Evolutionary conservation across 306 rosid species (phyloP), one percentile per base, ranked within the genome.

Genomic region (Malus sieversii): DNA sequence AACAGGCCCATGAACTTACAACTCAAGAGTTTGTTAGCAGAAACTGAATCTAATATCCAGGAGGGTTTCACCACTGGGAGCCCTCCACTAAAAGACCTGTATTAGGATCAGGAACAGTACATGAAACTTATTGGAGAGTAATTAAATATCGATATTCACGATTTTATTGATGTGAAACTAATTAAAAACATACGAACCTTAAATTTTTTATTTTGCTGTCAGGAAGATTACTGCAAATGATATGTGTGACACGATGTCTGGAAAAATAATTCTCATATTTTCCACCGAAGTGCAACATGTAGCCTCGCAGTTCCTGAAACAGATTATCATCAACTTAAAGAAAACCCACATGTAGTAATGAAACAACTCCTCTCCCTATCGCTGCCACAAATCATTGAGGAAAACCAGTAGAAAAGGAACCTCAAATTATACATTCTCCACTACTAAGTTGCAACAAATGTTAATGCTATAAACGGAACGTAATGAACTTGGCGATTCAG

Each of bases 261-360:
- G 96, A 88, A 89, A 92, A 94, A 85, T 94, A 94, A 75, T 94
- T 94, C 87, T 94, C 93, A 77, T 87, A 87, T 83, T 85, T 83
- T 73, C 98, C 96, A 81, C 97, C 98, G 74, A 84, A 82, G 76
- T 87, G 86, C 70, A 89, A 58, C 98, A 92, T 94, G 85, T 81
- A 94, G 61, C 87, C 81, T 38, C 93, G 88, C 85, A 94, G 81
- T 81, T 94, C 96, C 98, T 94, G 84, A 77, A 90, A 80, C 66
- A 81, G 59, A 48, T 68, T 61, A 35, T 33, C 23, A 79, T 62
- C 0, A 77, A 25, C 53, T 46, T 7, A 46, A 48, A 18, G 35
- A 75, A 78, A 58, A 27, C n/a, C 66, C 65, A 23, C 20, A 29
- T 48, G 55, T 48, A 48, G 55, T 48, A 16, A 48, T 22, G 8